These are phyloP conservation scores for Leccinum subrobustum DNA, from an alignment of 1,284 basidiomycete species.

Conservation along the genomic window DNA sequence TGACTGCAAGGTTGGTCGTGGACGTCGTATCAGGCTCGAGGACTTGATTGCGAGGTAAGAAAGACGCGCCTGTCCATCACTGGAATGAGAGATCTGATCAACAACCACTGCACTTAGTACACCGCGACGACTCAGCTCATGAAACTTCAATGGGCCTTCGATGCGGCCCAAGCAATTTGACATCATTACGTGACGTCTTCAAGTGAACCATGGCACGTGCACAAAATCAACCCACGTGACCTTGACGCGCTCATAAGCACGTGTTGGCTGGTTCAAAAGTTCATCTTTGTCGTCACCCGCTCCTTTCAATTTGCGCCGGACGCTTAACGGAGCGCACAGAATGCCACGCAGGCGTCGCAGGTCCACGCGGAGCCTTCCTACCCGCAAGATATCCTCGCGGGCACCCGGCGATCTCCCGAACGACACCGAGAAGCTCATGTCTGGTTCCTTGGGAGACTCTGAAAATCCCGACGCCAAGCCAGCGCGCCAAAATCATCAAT, in stretches of 20 bases:
- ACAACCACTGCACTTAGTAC: background rate
- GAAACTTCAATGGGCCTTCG: background rate
- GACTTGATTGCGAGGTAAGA: conserved; percentile 12
- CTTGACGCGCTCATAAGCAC: conserved; percentile 25
- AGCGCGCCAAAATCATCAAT: background rate
- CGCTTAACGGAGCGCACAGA: conserved; percentile 19
- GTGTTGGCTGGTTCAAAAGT: conserved; percentile 16
- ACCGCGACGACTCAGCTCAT: conserved; percentile 3
- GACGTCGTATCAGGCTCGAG: conserved; percentile 15
- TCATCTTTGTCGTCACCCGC: conserved; percentile 13
- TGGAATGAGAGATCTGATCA: background rate
- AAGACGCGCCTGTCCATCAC: conserved; percentile 33
- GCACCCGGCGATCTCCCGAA: conserved; percentile 9
- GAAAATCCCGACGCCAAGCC: conserved; percentile 5
- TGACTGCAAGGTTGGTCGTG: conserved; percentile 17
- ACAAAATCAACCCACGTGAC: conserved; percentile 34
- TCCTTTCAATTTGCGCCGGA: conserved; percentile 32
- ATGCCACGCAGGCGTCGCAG: conserved; percentile 24
- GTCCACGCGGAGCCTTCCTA: conserved; percentile 2
- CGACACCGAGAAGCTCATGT: conserved; percentile 27
- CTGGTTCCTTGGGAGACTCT: background rate
- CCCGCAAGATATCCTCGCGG: conserved; percentile 18
- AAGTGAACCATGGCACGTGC: conserved; percentile 12
- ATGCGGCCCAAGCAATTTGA: background rate
- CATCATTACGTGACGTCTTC: background rate